phyloP scores from a whole-genome alignment of 192 early-diverging fungal species.

The Dissophora globulifera region DNA sequence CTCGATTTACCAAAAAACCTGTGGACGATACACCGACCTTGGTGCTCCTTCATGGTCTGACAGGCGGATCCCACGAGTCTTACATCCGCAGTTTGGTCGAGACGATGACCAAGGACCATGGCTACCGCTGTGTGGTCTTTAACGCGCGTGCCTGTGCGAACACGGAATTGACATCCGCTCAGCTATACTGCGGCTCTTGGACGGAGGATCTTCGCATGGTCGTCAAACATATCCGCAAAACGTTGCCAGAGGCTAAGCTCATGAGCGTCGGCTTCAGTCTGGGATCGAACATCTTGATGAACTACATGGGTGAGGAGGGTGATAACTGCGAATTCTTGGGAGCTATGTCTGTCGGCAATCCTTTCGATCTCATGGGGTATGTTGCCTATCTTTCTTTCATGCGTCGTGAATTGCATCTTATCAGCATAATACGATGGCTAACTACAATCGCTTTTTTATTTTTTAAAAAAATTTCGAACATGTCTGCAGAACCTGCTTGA shows the following conservation, averaged over 20 bases:
- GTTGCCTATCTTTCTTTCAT: constrained; percentile 18
- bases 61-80: constrained; percentile 90
- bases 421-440: no score
- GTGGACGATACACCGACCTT: constrained; percentile 76
- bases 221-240: constrained; percentile 63
- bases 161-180: constrained; percentile 78
- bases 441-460: no score
- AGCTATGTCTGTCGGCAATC: constrained; percentile 86
- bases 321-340: constrained; percentile 78
- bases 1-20: constrained; percentile 62
- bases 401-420: background rate
- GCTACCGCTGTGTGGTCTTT: constrained; percentile 82
- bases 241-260: constrained; percentile 70
- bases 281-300: constrained; percentile 92
- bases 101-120: constrained; percentile 67
- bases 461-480: no score
- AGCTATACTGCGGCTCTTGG: constrained; percentile 84
- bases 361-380: constrained; percentile 80
- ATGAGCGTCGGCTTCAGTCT: constrained; percentile 90
- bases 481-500: constrained; percentile 26
- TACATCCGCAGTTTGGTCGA: constrained; percentile 85
- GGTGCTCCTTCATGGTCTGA: constrained; percentile 89
- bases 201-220: constrained; percentile 83
- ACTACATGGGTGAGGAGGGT: constrained; percentile 87
- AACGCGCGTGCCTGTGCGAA: constrained; percentile 93